Percentiles rank a stretch among this genome's conserved stretches.
These are phyloP conservation scores for Pigoraptor vietnamica DNA, from an alignment of 78 protist genomes.

Conservation along the genomic window DNA sequence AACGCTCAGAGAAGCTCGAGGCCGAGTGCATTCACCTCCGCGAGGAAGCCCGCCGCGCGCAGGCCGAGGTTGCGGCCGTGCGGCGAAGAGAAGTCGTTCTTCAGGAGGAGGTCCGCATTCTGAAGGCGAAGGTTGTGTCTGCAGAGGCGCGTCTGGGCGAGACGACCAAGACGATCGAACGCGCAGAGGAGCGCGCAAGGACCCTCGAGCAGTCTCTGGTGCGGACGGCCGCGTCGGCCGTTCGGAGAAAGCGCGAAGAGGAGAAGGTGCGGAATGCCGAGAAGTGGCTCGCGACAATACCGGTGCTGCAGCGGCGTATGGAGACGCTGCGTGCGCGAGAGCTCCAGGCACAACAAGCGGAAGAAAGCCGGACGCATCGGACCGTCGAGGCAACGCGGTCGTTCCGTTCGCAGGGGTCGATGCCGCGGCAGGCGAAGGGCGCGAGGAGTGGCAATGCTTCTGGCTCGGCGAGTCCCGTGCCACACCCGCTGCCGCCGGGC, in stretches of 20 bases:
- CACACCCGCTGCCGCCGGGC: no score
- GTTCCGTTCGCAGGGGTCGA: no score
- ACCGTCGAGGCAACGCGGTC: no score
- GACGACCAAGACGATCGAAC: background rate
- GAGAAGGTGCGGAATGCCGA: background rate
- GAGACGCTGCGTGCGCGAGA: background rate
- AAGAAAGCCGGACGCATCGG: no score
- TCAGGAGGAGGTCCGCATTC: background rate
- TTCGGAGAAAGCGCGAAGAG: background rate
- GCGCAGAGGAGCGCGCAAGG: background rate
- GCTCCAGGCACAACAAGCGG: background rate
- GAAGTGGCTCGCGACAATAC: background rate
- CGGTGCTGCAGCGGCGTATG: background rate
- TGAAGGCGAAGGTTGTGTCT: background rate
- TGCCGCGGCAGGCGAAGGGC: no score
- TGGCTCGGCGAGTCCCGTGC: no score
- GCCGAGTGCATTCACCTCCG: background rate
- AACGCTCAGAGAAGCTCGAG: background rate
- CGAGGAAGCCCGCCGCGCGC: background rate
- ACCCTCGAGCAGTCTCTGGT: background rate
- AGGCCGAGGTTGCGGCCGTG: background rate
- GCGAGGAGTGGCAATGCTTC: no score
- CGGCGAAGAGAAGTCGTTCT: background rate
- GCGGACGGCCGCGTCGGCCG: background rate
- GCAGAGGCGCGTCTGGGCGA: background rate